These are phyloP conservation scores for Colletotrichum lini DNA, from an alignment of 2,329 filamentous ascomycete genomes.

Conservation along the genomic window DNA sequence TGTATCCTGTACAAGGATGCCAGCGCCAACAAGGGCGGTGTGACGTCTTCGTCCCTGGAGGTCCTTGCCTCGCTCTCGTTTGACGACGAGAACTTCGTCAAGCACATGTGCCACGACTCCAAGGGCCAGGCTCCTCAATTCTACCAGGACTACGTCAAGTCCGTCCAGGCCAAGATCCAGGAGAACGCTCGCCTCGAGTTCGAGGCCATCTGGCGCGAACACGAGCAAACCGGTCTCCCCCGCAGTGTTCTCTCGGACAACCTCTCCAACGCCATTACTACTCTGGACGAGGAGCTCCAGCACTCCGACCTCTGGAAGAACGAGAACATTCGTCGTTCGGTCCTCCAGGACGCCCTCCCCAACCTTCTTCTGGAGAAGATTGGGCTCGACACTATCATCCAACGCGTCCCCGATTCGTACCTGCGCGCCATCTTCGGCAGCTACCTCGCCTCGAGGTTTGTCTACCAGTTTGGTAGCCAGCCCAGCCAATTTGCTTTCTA, in stretches of 20 bases:
- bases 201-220: constrained; percentile 97
- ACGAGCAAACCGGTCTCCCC: constrained; percentile 83
- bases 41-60: constrained; percentile 96
- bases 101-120: constrained; percentile 92
- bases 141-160: constrained; percentile 92
- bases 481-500: constrained; percentile 99
- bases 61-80: constrained; percentile 96
- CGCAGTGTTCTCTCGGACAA: constrained; percentile 93
- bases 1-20: constrained; percentile 98
- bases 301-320: constrained; percentile 93
- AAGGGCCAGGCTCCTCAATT: constrained; percentile 85
- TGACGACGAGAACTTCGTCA: constrained; percentile 87
- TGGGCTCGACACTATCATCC: constrained; percentile 88
- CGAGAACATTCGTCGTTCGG: constrained; percentile 80
- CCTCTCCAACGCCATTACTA: constrained; percentile 93
- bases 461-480: constrained; percentile 93
- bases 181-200: constrained; percentile 95
- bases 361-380: constrained; percentile 89
- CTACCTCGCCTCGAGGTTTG: constrained; percentile 94
- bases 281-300: constrained; percentile 95
- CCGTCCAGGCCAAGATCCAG: constrained; percentile 91
- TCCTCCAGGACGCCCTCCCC: constrained; percentile 89
- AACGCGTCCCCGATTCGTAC: constrained; percentile 91
- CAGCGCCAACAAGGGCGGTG: constrained; percentile 97
- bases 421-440: constrained; percentile 96